Evolutionary conservation across 129 eudicot species (phyloP).

Genomic region (Flaveria linearis): DNA sequence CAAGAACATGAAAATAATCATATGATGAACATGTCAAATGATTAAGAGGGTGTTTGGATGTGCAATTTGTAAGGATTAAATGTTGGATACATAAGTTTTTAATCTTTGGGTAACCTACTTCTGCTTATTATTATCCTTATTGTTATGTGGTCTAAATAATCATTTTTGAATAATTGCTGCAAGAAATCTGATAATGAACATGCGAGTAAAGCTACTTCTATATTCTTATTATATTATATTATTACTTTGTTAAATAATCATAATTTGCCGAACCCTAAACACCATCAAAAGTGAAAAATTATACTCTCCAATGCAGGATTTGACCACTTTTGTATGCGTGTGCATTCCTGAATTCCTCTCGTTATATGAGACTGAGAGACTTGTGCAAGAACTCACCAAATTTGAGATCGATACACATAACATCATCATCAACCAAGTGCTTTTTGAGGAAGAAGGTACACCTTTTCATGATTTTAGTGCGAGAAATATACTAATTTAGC

Average conservation of each 20-base stretch:
- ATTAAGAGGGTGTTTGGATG: neutral
- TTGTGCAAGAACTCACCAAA: constrained; percentile 92
- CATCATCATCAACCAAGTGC: constrained; percentile 92
- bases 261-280: neutral
- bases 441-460: constrained; percentile 93
- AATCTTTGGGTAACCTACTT: neutral
- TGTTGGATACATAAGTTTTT: neutral
- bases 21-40: too few species aligned
- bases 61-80: neutral
- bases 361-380: constrained; percentile 89
- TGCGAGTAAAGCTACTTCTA: neutral
- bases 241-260: neutral
- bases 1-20: too few species aligned
- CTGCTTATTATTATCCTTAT: neutral
- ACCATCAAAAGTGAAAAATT: neutral
- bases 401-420: constrained; percentile 95
- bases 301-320: constrained; percentile 53
- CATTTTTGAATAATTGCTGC: neutral
- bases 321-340: constrained; percentile 94
- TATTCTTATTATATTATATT: neutral
- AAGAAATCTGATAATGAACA: neutral
- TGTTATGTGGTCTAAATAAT: neutral
- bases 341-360: constrained; percentile 99
- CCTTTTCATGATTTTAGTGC: constrained; percentile 1
- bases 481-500: neutral